Evolutionary conservation across 2,329 filamentous ascomycete genomes (phyloP), one percentile per base, ranked within the genome.

Genomic region (Colletotrichum limetticola): DNA sequence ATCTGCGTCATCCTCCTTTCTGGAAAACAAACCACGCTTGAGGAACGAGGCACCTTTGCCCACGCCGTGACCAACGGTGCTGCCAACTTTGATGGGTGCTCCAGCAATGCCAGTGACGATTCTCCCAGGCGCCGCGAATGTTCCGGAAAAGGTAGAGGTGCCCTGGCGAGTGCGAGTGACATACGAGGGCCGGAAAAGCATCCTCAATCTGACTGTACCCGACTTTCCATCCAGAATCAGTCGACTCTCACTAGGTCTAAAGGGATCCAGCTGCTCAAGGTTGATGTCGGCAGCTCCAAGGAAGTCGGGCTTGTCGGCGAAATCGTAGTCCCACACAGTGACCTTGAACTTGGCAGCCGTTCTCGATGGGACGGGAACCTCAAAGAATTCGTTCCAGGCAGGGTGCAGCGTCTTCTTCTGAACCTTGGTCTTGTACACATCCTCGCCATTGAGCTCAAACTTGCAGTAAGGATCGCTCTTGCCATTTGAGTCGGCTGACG

Each of bases 391-490:
- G 80, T 98, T 98, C 97, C 97, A 99, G 0, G 91, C 90, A 0
- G 97, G 97, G 77, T 97, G 92, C 4, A 99, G 89, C 0, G 97
- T 98, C 89, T 99, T 99, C 90, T 98, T 99, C 81, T 96, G 92
- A 2, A 92, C 92, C 85, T 98, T 97, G 57, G 95, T 97, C 88
- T 98, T 99, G 90, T 94, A 95, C 0, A 98, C 90, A 70, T 97
- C 94, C 78, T 95, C 92, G 59, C 93, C 95, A 78, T 97, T 96
- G 76, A 98, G 88, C 75, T 94, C 91, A 81, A 99, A 99, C 80
- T 96, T 96, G 89, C 94, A 97, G 86, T 96, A 99, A 5, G 97
- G 97, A 79, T 99, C 97, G 78, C 95, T 98, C 88, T 93, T 98
- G 77, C 97, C 97, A 80, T 99, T 99, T 42, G 95, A 92, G 79